Conservation (phyloP, 805 yeast species). For the Zygoascus biomembranicola region DNA sequence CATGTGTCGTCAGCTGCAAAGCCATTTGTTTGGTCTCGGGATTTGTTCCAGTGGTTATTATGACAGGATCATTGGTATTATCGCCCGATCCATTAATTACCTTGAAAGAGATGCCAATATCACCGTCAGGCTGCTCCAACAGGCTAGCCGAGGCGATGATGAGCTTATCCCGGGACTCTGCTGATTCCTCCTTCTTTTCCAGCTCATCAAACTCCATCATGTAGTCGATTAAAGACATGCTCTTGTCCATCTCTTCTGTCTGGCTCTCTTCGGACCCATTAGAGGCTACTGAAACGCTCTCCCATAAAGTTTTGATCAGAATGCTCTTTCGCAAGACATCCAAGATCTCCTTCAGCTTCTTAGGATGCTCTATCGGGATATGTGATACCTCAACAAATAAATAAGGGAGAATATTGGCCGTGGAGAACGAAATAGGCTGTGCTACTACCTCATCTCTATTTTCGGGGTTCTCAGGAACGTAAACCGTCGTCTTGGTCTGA, state of each 20-base stretch:
- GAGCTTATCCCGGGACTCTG: background rate
- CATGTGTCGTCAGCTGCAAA: background rate
- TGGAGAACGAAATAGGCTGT: background rate
- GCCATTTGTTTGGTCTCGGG: conserved; percentile 1
- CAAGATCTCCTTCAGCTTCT: background rate
- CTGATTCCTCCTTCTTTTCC: background rate
- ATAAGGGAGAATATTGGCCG: conserved; percentile 1
- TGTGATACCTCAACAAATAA: background rate
- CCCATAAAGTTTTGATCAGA: background rate
- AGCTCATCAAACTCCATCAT: background rate
- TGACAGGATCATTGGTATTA: background rate
- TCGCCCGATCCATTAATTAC: background rate
- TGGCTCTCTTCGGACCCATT: background rate
- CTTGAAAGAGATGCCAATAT: background rate
- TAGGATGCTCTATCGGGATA: conserved; percentile 4
- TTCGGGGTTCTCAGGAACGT: background rate
- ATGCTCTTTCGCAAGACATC: background rate
- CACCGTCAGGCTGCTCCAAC: background rate
- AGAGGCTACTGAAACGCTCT: background rate
- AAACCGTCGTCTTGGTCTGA: background rate
- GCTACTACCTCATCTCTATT: background rate
- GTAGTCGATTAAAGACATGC: background rate
- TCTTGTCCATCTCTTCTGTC: background rate
- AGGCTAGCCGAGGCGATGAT: background rate
- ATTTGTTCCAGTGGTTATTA: background rate